Conservation (phyloP, 2,329 filamentous ascomycete species). For the Penicillium sp. region DNA sequence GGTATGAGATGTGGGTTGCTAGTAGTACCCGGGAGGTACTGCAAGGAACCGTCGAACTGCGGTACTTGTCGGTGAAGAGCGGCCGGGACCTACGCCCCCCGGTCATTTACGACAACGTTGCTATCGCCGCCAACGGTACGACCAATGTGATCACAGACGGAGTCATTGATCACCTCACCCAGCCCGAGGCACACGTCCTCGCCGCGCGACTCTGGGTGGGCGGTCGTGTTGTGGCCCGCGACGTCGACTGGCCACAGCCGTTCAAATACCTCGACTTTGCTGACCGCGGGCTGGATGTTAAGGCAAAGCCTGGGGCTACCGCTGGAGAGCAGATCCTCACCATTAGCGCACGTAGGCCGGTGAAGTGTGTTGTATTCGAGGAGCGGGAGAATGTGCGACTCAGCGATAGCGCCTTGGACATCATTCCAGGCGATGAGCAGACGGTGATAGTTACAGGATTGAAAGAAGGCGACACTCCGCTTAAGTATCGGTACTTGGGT, state of each 20-base stretch:
- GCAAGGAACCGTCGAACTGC: constrained; percentile 38
- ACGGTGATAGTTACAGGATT: constrained; percentile 24
- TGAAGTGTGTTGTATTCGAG: constrained; percentile 62
- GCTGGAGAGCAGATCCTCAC: constrained; percentile 10
- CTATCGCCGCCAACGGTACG: constrained; percentile 55
- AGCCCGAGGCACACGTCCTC: constrained; percentile 56
- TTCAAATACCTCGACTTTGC: constrained; percentile 59
- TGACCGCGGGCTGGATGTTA: neutral
- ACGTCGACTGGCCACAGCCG: constrained; percentile 63
- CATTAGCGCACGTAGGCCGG: constrained; percentile 55
- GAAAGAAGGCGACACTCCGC: neutral
- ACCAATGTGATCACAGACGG: constrained; percentile 53
- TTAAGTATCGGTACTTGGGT: no score
- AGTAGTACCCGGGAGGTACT: constrained; percentile 44
- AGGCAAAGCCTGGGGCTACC: neutral
- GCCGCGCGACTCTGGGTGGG: constrained; percentile 55
- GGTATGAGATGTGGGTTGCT: constrained; percentile 59
- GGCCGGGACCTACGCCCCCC: constrained; percentile 55
- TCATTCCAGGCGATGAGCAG: constrained; percentile 60
- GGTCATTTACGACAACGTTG: constrained; percentile 50
- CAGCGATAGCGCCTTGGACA: constrained; percentile 58
- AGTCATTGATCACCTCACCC: constrained; percentile 50
- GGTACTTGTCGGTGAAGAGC: constrained; percentile 56
- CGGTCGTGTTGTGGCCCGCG: constrained; percentile 52
- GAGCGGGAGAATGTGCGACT: constrained; percentile 56